Conservation (phyloP, 805 yeast genomes). For the Cyberlindnera euphorbiiphila region DNA sequence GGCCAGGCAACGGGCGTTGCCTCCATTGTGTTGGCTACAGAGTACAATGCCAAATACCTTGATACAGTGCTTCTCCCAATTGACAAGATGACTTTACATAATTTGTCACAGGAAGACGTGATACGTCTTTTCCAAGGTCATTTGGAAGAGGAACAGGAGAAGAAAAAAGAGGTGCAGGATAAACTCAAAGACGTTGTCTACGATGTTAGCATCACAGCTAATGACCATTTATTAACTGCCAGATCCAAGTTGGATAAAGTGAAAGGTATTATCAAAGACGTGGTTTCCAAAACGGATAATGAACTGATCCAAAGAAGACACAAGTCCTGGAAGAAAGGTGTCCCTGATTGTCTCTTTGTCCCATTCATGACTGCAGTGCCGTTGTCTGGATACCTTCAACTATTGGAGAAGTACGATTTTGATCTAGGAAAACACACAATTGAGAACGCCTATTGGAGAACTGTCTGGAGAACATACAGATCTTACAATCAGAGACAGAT, state of each 20-base stretch:
- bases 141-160: constrained; percentile 8
- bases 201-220: constrained; percentile 69
- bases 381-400: constrained; percentile 54
- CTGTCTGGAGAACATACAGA: constrained; percentile 27
- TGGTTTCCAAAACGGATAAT: constrained; percentile 26
- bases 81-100: constrained; percentile 49
- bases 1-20: constrained; percentile 81
- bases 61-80: constrained; percentile 53
- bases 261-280: constrained; percentile 34
- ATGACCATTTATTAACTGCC: constrained; percentile 75
- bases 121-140: constrained; percentile 40
- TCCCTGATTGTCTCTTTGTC: constrained; percentile 62
- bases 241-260: constrained; percentile 45
- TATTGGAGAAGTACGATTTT: constrained; percentile 60
- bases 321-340: constrained; percentile 38
- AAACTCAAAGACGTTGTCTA: constrained; percentile 56
- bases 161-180: constrained; percentile 28
- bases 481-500: constrained; percentile 23
- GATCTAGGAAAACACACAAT: constrained; percentile 40
- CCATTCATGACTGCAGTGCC: constrained; percentile 72
- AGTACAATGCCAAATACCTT: constrained; percentile 48
- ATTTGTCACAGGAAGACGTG: constrained; percentile 61
- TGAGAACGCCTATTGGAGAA: constrained; percentile 26
- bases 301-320: constrained; percentile 27
- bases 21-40: constrained; percentile 55